A percentile compares a stretch with the other conserved stretches of the same genome.
These are phyloP conservation scores for Fusarium tuaranense DNA, from an alignment of 2,329 filamentous ascomycete genomes.

Conservation along the genomic window DNA sequence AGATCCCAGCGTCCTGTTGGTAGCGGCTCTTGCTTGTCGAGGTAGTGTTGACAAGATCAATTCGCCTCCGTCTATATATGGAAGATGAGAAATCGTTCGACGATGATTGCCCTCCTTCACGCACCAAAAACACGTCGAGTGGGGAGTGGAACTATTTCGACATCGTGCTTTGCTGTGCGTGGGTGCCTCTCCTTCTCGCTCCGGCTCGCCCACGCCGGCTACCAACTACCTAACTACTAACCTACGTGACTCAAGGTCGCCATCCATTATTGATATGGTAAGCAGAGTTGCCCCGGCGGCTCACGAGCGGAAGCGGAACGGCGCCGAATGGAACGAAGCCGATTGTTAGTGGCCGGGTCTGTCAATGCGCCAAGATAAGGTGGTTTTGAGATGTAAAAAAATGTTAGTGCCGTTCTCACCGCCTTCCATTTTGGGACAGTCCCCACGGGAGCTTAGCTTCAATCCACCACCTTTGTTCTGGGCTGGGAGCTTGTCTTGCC, in stretches of 20 bases:
- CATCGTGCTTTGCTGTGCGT: constrained; percentile 15
- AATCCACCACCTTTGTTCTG: constrained; percentile 17
- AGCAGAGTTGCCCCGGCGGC: constrained; percentile 2
- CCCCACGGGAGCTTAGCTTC: constrained; percentile 36
- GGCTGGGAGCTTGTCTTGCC: constrained; percentile 23
- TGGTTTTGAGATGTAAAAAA: constrained; percentile 14
- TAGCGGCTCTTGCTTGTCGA: not conserved
- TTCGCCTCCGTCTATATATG: constrained; percentile 14
- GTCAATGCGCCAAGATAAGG: constrained; percentile 1
- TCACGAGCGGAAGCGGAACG: not conserved
- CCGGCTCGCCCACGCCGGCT: not conserved
- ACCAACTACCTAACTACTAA: not conserved
- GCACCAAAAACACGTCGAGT: constrained; percentile 23
- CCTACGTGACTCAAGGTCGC: not conserved
- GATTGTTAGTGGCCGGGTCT: constrained; percentile 8
- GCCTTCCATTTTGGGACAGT: constrained; percentile 32
- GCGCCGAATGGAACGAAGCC: constrained; percentile 14
- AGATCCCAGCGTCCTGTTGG: not conserved
- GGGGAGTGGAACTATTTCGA: constrained; percentile 40
- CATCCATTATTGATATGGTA: not conserved
- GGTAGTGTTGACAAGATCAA: not conserved
- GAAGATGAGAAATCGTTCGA: constrained; percentile 16
- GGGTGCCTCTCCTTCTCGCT: constrained; percentile 3
- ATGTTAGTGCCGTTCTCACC: constrained; percentile 18
- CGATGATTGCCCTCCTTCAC: constrained; percentile 24